These are phyloP conservation scores for Biscogniauxia marginata DNA, from an alignment of 2,329 filamentous ascomycete genomes.

Conservation along the genomic window DNA sequence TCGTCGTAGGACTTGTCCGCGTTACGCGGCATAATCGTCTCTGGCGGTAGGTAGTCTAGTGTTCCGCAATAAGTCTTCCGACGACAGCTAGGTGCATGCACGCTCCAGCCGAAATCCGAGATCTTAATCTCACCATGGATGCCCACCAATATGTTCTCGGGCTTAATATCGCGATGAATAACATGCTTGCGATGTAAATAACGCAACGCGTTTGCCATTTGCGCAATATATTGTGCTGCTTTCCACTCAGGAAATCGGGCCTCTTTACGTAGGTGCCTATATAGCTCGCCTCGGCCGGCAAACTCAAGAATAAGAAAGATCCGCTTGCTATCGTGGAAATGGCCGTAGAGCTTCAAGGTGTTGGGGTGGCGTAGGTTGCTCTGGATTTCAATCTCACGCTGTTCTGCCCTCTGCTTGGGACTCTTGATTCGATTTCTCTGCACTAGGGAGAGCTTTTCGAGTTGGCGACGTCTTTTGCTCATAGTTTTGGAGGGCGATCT, in stretches of 20 bases:
- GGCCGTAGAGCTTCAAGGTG: slow-evolving; percentile 78
- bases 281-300: slow-evolving; percentile 80
- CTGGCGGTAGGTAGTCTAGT: slow-evolving; percentile 95
- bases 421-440: too few species aligned
- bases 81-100: slow-evolving; percentile 93
- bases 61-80: slow-evolving; percentile 96
- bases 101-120: slow-evolving; percentile 97
- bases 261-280: slow-evolving; percentile 80
- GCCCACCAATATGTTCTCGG: slow-evolving; percentile 93
- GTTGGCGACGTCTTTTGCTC: too few species aligned
- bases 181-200: slow-evolving; percentile 97
- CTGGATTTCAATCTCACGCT: slow-evolving; percentile 87
- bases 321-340: slow-evolving; percentile 86
- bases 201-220: slow-evolving; percentile 82
- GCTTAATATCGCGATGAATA: slow-evolving; percentile 97
- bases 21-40: slow-evolving; percentile 86
- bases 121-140: slow-evolving; percentile 99
- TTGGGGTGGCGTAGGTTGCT: slow-evolving; percentile 84
- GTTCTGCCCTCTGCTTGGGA: slow-evolving; percentile 70
- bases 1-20: slow-evolving; percentile 89
- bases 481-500: slow-evolving; percentile 83
- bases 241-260: slow-evolving; percentile 82
- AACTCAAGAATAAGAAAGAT: slow-evolving; percentile 88
- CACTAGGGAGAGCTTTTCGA: too few species aligned
- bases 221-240: slow-evolving; percentile 81